phyloP scores from a whole-genome alignment of 169 alveolate species.

The Plasmodium vivax region DNA sequence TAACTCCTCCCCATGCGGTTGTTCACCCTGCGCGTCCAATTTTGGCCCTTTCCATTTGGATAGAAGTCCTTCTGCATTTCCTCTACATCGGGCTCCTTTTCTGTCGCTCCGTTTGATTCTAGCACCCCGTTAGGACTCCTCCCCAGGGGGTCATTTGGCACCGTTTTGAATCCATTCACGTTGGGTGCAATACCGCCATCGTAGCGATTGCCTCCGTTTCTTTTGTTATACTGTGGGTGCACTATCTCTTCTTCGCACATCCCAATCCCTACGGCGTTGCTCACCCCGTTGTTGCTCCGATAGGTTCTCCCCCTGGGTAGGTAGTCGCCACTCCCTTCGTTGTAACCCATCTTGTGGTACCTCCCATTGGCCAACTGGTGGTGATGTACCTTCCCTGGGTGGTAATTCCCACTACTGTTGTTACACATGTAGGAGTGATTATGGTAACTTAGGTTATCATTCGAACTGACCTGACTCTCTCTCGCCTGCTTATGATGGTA shows the following conservation, averaged over 20 bases:
- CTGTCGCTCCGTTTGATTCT: background rate
- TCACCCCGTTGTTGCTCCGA: background rate
- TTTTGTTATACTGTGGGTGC: background rate
- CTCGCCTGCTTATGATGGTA: background rate
- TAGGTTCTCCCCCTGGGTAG: conserved; percentile 20
- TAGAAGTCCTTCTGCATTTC: background rate
- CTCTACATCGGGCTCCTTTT: background rate
- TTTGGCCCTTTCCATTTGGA: conserved; percentile 25
- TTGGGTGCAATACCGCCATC: background rate
- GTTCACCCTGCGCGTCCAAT: background rate
- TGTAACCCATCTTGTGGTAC: conserved; percentile 24
- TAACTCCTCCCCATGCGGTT: conserved; percentile 10
- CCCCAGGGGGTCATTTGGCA: background rate
- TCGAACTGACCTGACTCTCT: conserved; percentile 7
- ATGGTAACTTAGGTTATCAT: conserved; percentile 8
- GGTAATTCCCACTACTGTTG: conserved; percentile 7
- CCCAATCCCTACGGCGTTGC: background rate
- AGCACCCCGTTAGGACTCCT: background rate
- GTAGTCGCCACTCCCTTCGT: background rate
- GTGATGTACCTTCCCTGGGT: conserved; percentile 3
- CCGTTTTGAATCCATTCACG: background rate
- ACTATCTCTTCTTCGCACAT: background rate
- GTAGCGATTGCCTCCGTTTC: background rate
- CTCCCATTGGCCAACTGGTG: background rate
- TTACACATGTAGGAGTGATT: conserved; percentile 8